These are phyloP conservation scores for Quercus mongolica DNA, from an alignment of 306 rosid species.

Conservation along the genomic window DNA sequence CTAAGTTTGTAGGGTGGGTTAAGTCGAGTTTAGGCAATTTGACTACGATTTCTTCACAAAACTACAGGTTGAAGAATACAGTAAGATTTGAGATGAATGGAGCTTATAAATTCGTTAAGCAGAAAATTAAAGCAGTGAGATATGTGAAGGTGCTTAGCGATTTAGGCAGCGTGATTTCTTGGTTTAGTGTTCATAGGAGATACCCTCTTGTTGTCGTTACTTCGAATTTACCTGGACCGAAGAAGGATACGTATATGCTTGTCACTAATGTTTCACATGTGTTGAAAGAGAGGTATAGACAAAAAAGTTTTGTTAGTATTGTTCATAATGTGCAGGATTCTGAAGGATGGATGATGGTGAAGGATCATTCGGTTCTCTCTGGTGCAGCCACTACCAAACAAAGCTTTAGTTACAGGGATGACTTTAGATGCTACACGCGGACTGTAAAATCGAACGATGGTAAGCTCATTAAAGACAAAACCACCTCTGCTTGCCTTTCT, in stretches of 20 bases:
- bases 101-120: constrained; percentile 50
- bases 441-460: constrained; percentile 38
- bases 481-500: constrained; percentile 33
- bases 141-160: constrained; percentile 26
- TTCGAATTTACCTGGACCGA: constrained; percentile 19
- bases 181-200: constrained; percentile 25
- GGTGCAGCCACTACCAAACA: constrained; percentile 56
- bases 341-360: constrained; percentile 72
- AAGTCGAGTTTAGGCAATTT: constrained; percentile 57
- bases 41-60: constrained; percentile 40
- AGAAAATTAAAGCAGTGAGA: constrained; percentile 36
- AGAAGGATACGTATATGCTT: constrained; percentile 33
- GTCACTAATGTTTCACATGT: constrained; percentile 53
- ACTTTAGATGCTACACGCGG: constrained; percentile 38
- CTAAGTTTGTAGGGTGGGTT: constrained; percentile 56
- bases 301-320: constrained; percentile 3
- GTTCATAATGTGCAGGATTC: constrained; percentile 48
- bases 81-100: constrained; percentile 43
- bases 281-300: constrained; percentile 31
- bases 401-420: constrained; percentile 32
- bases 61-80: constrained; percentile 33
- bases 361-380: constrained; percentile 61
- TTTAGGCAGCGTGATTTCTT: constrained; percentile 18
- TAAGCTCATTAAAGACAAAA: constrained; percentile 29
- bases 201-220: constrained; percentile 51